A percentile compares a stretch with the other conserved stretches of the same genome.
Evolutionary conservation across 257 asterid species (phyloP).

Genomic region (Rauvolfia tetraphylla): DNA sequence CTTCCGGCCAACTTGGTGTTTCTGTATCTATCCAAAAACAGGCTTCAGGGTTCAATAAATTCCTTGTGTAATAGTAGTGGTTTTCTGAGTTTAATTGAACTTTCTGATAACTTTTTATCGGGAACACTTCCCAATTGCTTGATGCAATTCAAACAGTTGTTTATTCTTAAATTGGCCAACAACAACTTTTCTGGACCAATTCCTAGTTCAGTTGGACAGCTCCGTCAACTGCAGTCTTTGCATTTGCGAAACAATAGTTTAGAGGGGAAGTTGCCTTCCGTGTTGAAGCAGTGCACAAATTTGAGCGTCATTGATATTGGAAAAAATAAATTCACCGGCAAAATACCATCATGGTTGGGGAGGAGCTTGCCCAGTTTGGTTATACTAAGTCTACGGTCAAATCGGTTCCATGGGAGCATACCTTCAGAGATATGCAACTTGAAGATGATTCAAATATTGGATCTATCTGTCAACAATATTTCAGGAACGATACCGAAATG

Average conservation of each 20-base stretch:
- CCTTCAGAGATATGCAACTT: conserved; percentile 19
- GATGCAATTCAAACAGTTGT: neutral
- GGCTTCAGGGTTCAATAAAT: conserved; percentile 25
- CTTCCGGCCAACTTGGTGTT: no score
- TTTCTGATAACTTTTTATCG: conserved; percentile 19
- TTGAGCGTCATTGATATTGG: conserved; percentile 18
- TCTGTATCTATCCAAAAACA: conserved; percentile 11
- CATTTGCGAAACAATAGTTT: conserved; percentile 19
- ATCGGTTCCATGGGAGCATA: conserved; percentile 24
- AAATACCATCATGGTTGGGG: conserved; percentile 14
- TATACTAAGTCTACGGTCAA: conserved; percentile 10
- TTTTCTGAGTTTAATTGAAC: neutral
- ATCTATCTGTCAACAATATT: conserved; percentile 22
- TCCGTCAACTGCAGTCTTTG: neutral
- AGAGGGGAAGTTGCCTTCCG: conserved; percentile 16
- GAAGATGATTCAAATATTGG: conserved; percentile 22
- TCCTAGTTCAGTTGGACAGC: conserved; percentile 21
- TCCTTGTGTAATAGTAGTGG: conserved; percentile 8
- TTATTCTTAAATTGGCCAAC: conserved; percentile 15
- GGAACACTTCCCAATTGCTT: conserved; percentile 27
- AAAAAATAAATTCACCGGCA: conserved; percentile 19
- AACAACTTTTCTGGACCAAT: conserved; percentile 24
- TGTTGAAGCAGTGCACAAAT: neutral
- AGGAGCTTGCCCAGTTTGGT: neutral
- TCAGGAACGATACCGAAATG: conserved; percentile 17